Evolutionary conservation across 1,139 yeast genomes (phyloP).

Genomic region (Wickerhamiella infanticola): DNA sequence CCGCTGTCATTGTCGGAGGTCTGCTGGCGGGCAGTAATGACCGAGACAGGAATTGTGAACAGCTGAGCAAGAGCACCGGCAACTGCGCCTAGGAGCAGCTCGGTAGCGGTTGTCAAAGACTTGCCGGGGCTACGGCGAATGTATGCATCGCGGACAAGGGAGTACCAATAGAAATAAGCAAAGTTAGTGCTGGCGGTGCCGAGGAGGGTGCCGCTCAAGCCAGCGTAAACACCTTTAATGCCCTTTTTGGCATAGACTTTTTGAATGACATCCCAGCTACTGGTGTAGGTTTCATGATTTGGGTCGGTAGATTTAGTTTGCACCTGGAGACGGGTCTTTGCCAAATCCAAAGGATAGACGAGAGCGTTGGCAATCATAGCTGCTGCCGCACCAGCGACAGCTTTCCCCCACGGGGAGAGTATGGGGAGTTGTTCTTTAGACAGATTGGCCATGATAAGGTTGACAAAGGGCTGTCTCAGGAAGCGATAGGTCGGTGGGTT

Average conservation of each 20-base stretch:
- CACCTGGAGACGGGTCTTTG: slow-evolving; percentile 67
- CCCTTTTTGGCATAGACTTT: slow-evolving; percentile 48
- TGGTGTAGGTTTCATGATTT: slow-evolving; percentile 34
- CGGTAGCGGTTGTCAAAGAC: slow-evolving; percentile 43
- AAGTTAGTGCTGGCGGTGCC: slow-evolving; percentile 73
- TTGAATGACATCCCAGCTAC: slow-evolving; percentile 46
- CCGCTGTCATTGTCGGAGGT: slow-evolving; percentile 27
- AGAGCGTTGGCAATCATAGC: slow-evolving; percentile 70
- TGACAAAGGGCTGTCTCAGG: too few species aligned
- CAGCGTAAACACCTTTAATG: slow-evolving; percentile 58
- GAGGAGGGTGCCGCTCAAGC: slow-evolving; percentile 50
- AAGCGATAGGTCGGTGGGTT: neutral
- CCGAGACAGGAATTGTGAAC: slow-evolving; percentile 71
- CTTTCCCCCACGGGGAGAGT: slow-evolving; percentile 45
- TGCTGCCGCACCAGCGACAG: slow-evolving; percentile 74
- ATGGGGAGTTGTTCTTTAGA: slow-evolving; percentile 14
- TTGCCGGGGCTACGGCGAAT: slow-evolving; percentile 28
- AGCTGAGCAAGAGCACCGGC: slow-evolving; percentile 79
- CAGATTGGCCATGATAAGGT: slow-evolving; percentile 12
- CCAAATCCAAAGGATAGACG: slow-evolving; percentile 79
- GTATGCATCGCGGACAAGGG: slow-evolving; percentile 50
- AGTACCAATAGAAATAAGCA: slow-evolving; percentile 77
- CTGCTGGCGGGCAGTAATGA: slow-evolving; percentile 74
- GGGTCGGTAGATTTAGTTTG: slow-evolving; percentile 16
- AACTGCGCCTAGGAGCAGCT: slow-evolving; percentile 61